Conservation (phyloP, 192 early-diverging fungal genomes). For the Paraglomus occultum region DNA sequence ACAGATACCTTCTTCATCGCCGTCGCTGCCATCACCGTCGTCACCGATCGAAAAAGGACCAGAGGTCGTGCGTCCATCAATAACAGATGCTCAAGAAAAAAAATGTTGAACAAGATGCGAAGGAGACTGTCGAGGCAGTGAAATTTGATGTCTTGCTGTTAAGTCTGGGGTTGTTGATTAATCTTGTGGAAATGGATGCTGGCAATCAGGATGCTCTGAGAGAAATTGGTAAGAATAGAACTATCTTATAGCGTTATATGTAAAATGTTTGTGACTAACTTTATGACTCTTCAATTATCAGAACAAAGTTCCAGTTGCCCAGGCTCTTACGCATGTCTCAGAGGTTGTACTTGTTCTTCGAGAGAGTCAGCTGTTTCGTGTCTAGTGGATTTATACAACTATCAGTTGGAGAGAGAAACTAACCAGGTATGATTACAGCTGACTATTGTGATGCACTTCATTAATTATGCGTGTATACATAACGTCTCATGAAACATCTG, state of each 20-base stretch:
- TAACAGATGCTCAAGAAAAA: background rate
- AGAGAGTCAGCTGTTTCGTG: conserved; percentile 17
- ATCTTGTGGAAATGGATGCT: conserved; percentile 26
- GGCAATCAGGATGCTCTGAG: conserved; percentile 30
- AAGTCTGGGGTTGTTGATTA: conserved; percentile 28
- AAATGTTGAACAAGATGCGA: background rate
- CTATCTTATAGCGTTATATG: background rate
- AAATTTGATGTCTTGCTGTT: conserved; percentile 28
- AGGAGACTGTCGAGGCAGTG: conserved; percentile 6
- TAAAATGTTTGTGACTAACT: background rate
- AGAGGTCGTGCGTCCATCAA: background rate
- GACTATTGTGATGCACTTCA: no score
- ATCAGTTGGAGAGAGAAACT: conserved; percentile 11
- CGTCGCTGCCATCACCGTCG: background rate
- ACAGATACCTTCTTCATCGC: conserved; percentile 1
- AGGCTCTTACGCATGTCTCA: conserved; percentile 4
- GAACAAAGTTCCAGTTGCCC: conserved; percentile 23
- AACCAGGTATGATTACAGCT: background rate
- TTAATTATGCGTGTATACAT: background rate
- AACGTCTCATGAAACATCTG: background rate
- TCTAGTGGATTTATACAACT: conserved; percentile 21
- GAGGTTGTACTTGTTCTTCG: conserved; percentile 5
- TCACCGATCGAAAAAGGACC: background rate
- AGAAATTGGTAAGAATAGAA: conserved; percentile 20
- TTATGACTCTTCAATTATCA: background rate